Percentiles rank a stretch among this genome's conserved stretches.
These are phyloP conservation scores for Fraxinus latifolia DNA, from an alignment of 305 asterid species.

Conservation along the genomic window DNA sequence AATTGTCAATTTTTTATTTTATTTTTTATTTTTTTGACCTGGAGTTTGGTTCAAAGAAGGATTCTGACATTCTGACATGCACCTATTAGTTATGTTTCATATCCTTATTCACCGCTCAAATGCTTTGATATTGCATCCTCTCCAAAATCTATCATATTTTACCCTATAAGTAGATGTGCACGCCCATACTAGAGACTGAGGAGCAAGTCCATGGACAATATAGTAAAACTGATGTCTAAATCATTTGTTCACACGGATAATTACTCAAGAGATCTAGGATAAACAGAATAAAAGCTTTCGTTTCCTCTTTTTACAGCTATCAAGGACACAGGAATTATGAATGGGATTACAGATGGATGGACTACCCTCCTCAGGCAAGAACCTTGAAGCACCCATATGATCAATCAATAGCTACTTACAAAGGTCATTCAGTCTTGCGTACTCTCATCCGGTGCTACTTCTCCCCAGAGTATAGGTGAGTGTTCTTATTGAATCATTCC, in stretches of 20 bases:
- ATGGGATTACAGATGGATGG: slow-evolving; percentile 98
- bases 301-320: slow-evolving; percentile 35
- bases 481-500: background rate
- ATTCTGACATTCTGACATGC: background rate
- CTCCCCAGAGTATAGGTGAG: slow-evolving; percentile 80
- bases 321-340: slow-evolving; percentile 54
- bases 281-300: background rate
- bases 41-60: background rate
- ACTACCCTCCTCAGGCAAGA: slow-evolving; percentile 70
- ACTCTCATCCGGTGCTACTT: slow-evolving; percentile 86
- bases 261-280: background rate
- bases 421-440: slow-evolving; percentile 82
- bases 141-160: background rate
- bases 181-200: background rate
- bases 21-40: background rate
- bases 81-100: background rate
- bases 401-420: slow-evolving; percentile 72
- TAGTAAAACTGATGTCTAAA: background rate
- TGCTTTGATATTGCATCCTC: background rate
- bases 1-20: background rate
- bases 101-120: background rate
- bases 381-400: slow-evolving; percentile 67
- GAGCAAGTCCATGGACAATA: background rate
- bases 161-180: background rate
- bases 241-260: background rate